Base-by-base conservation (phyloP, 805 yeast genomes). In the Starmera amethionina region DNA sequence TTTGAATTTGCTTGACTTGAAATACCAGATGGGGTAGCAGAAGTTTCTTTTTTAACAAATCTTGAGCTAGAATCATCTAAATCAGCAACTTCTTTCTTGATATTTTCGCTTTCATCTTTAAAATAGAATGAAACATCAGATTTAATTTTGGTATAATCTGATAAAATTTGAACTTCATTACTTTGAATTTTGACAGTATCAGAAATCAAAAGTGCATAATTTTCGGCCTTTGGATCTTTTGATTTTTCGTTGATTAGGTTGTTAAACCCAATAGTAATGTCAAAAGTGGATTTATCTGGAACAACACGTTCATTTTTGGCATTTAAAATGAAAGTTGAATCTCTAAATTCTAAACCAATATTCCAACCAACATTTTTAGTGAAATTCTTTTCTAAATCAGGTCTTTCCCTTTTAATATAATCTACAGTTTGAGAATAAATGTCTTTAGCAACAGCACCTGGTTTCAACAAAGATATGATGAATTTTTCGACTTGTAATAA, bases 291-390 rank as follows among this genome's bases (percentile, higher is more conserved):
- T 34, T 89, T 90, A 43, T 79, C 82, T 43, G 71, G 71, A 38
- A 90, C 64, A 18, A 58, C 63, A 48, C 90, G 70, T 32, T 80
- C 83, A 58, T 77, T 82, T 52, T 84, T 88, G 22, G 75, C 70
- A 54, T 82, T 84, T 40, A 90, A 65, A 14, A 87, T 69, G 47
- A 84, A 76, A 3, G 80, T 65, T 1, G 89, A 71, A 59, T 88
- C 96, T 61, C 95, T 74, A 55, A 85, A 86, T 54, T 87, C 96
- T 45, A 90, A 72, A 43, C 97, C 97, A 42, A 85, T 80, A 42
- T 85, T 68, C 74, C 93, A 85, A 40, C 97, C 97, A 46, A 81
- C 73, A 52, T 85, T 85, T 54, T 83, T 83, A 37, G 88, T 71
- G 49, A 88, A 82, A 51, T 74, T 66, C 22, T 64, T 54, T 30